A percentile compares a stretch with the other conserved stretches of the same genome.
phyloP scores from a whole-genome alignment of 2,329 filamentous ascomycete species.

The Didymella glomerata region DNA sequence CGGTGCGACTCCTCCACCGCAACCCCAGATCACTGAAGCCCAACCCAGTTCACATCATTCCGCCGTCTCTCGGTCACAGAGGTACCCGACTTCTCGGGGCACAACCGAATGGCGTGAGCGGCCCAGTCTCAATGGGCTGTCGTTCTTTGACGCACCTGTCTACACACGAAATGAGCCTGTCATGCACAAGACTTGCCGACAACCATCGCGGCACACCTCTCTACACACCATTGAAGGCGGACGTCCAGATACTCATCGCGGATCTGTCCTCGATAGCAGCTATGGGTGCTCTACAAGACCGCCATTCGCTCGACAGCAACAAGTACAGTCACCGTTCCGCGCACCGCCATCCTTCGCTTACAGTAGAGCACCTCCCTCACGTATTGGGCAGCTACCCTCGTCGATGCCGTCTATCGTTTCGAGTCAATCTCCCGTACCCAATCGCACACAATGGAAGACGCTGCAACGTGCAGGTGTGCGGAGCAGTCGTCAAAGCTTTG shows the following conservation, averaged over 20 bases:
- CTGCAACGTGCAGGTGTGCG: constrained; percentile 35
- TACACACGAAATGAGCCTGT: constrained; percentile 32
- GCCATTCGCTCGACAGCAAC: constrained; percentile 13
- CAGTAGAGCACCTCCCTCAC: constrained; percentile 17
- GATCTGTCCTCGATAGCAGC: constrained; percentile 17
- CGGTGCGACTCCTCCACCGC: constrained; percentile 23
- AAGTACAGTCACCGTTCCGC: constrained; percentile 10
- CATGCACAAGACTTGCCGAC: constrained; percentile 5
- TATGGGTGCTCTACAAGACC: constrained; percentile 18
- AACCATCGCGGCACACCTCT: constrained; percentile 3
- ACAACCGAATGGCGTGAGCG: constrained; percentile 33
- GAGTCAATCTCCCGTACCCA: constrained; percentile 22
- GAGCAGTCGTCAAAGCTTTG: constrained; percentile 31
- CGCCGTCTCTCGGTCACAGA: constrained; percentile 39
- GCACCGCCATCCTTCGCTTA: constrained; percentile 17
- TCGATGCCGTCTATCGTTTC: constrained; percentile 29
- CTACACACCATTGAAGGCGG: constrained; percentile 22
- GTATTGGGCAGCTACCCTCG: constrained; percentile 26
- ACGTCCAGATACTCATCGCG: constrained; percentile 17
- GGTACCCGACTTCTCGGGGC: constrained; percentile 13
- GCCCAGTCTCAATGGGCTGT: constrained; percentile 46
- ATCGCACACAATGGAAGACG: constrained; percentile 27
- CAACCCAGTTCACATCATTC: constrained; percentile 41
- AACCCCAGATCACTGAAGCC: constrained; percentile 36
- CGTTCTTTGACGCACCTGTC: constrained; percentile 47